Base-by-base conservation (phyloP, 345 rosid genomes). In the Zanthoxylum bungeanum region DNA sequence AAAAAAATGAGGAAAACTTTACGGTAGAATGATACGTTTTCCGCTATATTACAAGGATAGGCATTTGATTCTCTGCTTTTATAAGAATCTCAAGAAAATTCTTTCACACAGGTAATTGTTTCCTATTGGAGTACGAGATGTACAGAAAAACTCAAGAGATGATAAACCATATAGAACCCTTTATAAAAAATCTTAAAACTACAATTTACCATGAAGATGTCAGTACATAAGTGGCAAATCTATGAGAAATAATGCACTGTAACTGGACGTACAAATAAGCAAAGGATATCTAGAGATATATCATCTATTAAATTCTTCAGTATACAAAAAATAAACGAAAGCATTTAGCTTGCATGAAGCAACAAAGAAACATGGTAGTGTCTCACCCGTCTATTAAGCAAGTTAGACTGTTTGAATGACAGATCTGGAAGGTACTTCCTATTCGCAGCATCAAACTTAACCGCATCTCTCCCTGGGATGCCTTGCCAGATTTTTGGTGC, bases 401-500 rank as follows among this genome's bases (percentile, higher is more conserved):
- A 70, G 68, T 72, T 76, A 44, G 84, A 71, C 75, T 73, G 74
- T 70, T 68, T 64, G 24, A 21, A 73, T 49, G 49, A 61, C 42
- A 71, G 25, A 75, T 79, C 78, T 56, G 83, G 68, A 60, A 73
- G 46, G 67, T 73, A 60, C 42, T 81, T 86, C 76, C 71, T 77
- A 82, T 73, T 50, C 53, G 76, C 52, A 70, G 77, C 71, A 67
- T 78, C 79, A 77, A 83, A 86, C 70, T 85, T 75, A 33, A 66
- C 60, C 7, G 67, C 74, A 78, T 70, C 79, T 76, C 81, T 80
- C 59, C 56, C 83, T 0, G 97, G 90, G 72, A 85, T 73, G 55
- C 76, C 70, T 77, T 85, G 81, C 97, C 95, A 86, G 39, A 92
- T 77, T 82, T 81, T 85, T 14, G 91, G 91, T 70, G 80, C 82